phyloP scores from a whole-genome alignment of 768 basidiomycete genomes.

The Mycena latifolia region DNA sequence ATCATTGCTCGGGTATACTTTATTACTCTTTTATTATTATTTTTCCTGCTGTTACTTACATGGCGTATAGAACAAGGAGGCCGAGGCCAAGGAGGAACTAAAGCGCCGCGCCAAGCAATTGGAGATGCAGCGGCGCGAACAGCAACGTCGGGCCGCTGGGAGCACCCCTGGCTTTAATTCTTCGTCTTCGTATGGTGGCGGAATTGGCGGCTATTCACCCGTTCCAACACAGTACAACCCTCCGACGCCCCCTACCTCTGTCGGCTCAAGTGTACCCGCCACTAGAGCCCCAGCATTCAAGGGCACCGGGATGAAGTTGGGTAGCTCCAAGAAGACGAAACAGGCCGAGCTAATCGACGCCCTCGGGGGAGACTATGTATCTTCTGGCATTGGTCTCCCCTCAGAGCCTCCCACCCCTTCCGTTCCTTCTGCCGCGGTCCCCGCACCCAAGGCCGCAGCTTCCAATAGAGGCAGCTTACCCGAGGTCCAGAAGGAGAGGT shows the following conservation, averaged over 20 bases:
- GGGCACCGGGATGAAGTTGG: conserved; percentile 95
- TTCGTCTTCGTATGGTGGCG: conserved; percentile 74
- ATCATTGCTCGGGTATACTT: conserved; percentile 88
- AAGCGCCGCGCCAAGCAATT: conserved; percentile 98
- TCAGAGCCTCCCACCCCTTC: conserved; percentile 57
- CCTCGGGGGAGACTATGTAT: conserved; percentile 74
- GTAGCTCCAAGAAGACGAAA: conserved; percentile 85
- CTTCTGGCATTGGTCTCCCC: conserved; percentile 53
- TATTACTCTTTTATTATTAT: neutral
- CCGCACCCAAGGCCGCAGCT: conserved; percentile 35
- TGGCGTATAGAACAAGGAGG: conserved; percentile 89
- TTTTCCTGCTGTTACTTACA: conserved; percentile 12
- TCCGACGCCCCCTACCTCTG: conserved; percentile 74
- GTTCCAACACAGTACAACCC: conserved; percentile 62
- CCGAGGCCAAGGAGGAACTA: conserved; percentile 98
- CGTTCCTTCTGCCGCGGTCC: conserved; percentile 37
- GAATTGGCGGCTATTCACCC: conserved; percentile 77
- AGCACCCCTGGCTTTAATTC: conserved; percentile 58
- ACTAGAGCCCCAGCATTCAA: conserved; percentile 89
- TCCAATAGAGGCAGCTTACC: conserved; percentile 76
- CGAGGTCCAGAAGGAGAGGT: conserved; percentile 84
- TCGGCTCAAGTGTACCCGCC: conserved; percentile 56
- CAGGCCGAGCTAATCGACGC: conserved; percentile 91
- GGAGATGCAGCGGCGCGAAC: conserved; percentile 97
- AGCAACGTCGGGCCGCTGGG: conserved; percentile 79